phyloP scores from a whole-genome alignment of 2,329 filamentous ascomycete species.

The Calonectria crousiana region DNA sequence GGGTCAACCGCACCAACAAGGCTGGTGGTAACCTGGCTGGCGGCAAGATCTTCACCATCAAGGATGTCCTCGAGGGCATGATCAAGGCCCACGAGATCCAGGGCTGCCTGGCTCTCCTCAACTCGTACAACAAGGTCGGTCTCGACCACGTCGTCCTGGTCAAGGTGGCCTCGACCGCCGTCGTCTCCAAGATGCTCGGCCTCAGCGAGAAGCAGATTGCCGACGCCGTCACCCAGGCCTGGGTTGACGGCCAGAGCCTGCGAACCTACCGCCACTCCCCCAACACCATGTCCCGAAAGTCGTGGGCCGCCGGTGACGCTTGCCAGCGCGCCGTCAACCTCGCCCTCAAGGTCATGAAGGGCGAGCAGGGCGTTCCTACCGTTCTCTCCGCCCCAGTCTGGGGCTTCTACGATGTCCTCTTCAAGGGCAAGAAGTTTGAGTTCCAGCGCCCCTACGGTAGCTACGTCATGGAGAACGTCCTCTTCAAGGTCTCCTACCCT shows the following conservation, averaged over 20 bases:
- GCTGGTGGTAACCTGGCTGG: constrained; percentile 83
- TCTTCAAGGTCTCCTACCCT: constrained; percentile 99
- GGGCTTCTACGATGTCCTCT: constrained; percentile 99
- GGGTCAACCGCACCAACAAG: constrained; percentile 92
- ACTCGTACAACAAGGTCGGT: constrained; percentile 99
- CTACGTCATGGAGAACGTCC: constrained; percentile 99
- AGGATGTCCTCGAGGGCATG: constrained; percentile 95
- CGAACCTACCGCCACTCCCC: constrained; percentile 97
- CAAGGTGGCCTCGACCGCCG: constrained; percentile 95
- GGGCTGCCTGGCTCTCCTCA: constrained; percentile 94
- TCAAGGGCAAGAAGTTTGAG: constrained; percentile 94
- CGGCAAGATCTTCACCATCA: constrained; percentile 88
- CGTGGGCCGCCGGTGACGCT: constrained; percentile 97
- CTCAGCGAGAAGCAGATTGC: constrained; percentile 91
- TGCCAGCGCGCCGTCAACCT: constrained; percentile 96
- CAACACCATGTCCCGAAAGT: constrained; percentile 99
- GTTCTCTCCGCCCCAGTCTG: constrained; percentile 93
- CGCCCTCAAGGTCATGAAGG: constrained; percentile 89
- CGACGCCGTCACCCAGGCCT: constrained; percentile 95
- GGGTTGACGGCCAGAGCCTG: constrained; percentile 95
- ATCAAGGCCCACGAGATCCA: constrained; percentile 99
- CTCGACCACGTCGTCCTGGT: constrained; percentile 98
- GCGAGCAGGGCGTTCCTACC: constrained; percentile 90
- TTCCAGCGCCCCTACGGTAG: constrained; percentile 97
- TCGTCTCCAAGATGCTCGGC: constrained; percentile 95